These are phyloP conservation scores for Medicago lupulina DNA, from an alignment of 306 rosid species.

Conservation along the genomic window DNA sequence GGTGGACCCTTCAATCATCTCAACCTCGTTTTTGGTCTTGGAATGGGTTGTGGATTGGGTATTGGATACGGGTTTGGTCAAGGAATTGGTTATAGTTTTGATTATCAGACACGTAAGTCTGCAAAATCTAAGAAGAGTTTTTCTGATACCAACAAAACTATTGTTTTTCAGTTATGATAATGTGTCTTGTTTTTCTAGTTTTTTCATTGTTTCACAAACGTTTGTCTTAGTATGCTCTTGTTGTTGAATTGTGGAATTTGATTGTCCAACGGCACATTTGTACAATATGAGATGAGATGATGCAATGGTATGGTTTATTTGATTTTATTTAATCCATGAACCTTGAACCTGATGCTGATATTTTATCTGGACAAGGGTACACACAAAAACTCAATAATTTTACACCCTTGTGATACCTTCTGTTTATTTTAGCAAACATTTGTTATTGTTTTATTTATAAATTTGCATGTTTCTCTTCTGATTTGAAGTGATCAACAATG, in stretches of 20 bases:
- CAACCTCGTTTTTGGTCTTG: constrained; percentile 46
- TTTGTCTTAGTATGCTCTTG: neutral
- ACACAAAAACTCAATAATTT: no score
- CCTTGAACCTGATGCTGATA: no score
- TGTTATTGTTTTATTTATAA: no score
- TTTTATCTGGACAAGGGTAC: no score
- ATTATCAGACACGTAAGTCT: constrained; percentile 43
- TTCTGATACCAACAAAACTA: constrained; percentile 43
- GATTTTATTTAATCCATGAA: neutral
- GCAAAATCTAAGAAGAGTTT: constrained; percentile 32
- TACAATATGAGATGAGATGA: neutral
- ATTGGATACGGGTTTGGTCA: constrained; percentile 55
- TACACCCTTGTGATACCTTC: no score
- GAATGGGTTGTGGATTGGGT: constrained; percentile 59
- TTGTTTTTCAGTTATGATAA: constrained; percentile 49
- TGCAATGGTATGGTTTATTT: neutral
- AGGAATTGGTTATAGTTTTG: constrained; percentile 52
- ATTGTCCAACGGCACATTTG: neutral
- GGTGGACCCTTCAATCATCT: constrained; percentile 49
- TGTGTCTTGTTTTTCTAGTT: neutral
- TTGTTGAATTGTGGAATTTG: constrained; percentile 2
- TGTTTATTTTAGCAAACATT: no score
- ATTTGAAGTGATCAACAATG: no score
- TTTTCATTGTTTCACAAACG: neutral
- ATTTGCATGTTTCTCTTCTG: no score